Evolutionary conservation across 2,329 filamentous ascomycete species (phyloP).

Genomic region (Aspergillus floridensis): DNA sequence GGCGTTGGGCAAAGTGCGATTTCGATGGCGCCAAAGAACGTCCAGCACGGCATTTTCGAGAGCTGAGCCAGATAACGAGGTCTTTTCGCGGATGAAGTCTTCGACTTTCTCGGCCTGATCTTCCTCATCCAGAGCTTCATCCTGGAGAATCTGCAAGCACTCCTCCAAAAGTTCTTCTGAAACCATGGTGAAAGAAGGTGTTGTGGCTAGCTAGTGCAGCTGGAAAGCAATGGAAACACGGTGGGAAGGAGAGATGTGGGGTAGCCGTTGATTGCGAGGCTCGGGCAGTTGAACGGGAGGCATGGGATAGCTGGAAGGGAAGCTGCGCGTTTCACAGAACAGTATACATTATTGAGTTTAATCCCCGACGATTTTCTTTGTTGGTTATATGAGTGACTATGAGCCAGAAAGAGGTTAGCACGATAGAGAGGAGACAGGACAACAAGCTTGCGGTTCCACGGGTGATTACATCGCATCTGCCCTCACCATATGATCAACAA

Average conservation of each 20-base stretch:
- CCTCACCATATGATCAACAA: slow-evolving; percentile 19
- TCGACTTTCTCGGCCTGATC: slow-evolving; percentile 92
- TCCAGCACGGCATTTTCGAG: slow-evolving; percentile 90
- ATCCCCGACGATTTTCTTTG: background rate
- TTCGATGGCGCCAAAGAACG: slow-evolving; percentile 68
- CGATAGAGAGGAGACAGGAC: slow-evolving; percentile 17
- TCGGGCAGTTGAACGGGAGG: background rate
- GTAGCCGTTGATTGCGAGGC: slow-evolving; percentile 1
- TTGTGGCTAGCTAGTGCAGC: slow-evolving; percentile 6
- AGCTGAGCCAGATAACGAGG: slow-evolving; percentile 68
- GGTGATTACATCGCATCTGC: slow-evolving; percentile 34
- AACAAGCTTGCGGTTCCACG: slow-evolving; percentile 19
- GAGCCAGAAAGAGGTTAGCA: slow-evolving; percentile 17
- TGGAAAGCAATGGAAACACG: slow-evolving; percentile 2
- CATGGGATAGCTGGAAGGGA: slow-evolving; percentile 5
- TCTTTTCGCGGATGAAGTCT: slow-evolving; percentile 76
- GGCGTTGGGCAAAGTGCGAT: slow-evolving; percentile 52
- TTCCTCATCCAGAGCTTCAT: slow-evolving; percentile 81
- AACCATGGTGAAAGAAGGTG: slow-evolving; percentile 62
- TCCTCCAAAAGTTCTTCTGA: slow-evolving; percentile 90
- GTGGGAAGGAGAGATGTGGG: slow-evolving; percentile 9
- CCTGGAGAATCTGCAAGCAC: slow-evolving; percentile 83
- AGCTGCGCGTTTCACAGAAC: background rate
- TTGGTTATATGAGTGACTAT: slow-evolving; percentile 7
- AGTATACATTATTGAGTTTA: background rate